Percentiles rank a stretch among this genome's conserved stretches.
Conservation (phyloP, 306 rosid species). For the Rosa multiflora region DNA sequence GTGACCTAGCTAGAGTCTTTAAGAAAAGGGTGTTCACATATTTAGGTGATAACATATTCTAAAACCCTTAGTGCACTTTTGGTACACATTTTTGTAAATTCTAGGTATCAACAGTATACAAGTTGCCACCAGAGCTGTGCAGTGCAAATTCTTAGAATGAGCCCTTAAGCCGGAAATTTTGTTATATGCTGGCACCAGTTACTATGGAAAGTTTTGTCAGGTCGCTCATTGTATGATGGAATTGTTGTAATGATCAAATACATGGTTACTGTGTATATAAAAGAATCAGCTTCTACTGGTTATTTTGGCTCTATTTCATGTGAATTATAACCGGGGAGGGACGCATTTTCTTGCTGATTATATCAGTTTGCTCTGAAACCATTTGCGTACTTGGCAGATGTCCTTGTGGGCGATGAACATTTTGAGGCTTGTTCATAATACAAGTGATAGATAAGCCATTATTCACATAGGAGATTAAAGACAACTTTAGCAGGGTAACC, state of each 20-base stretch:
- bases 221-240: neutral
- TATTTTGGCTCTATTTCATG: too few relatives aligned
- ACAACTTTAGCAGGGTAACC: too few relatives aligned
- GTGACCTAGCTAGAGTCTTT: slow-evolving; percentile 63
- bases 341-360: too few relatives aligned
- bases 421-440: too few relatives aligned
- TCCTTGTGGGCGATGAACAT: too few relatives aligned
- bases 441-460: too few relatives aligned
- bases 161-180: neutral
- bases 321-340: too few relatives aligned
- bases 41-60: slow-evolving; percentile 44
- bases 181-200: neutral
- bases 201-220: slow-evolving; percentile 6
- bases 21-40: slow-evolving; percentile 67
- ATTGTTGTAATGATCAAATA: slow-evolving; percentile 6
- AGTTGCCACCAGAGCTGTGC: neutral
- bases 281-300: neutral
- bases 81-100: slow-evolving; percentile 15
- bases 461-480: too few relatives aligned
- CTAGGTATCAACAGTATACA: neutral
- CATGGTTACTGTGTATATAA: neutral
- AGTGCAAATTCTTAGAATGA: slow-evolving; percentile 9
- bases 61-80: slow-evolving; percentile 10
- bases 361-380: too few relatives aligned
- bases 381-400: too few relatives aligned